phyloP scores from a whole-genome alignment of 768 basidiomycete genomes.

The Hygrophoropsis aurantiaca region DNA sequence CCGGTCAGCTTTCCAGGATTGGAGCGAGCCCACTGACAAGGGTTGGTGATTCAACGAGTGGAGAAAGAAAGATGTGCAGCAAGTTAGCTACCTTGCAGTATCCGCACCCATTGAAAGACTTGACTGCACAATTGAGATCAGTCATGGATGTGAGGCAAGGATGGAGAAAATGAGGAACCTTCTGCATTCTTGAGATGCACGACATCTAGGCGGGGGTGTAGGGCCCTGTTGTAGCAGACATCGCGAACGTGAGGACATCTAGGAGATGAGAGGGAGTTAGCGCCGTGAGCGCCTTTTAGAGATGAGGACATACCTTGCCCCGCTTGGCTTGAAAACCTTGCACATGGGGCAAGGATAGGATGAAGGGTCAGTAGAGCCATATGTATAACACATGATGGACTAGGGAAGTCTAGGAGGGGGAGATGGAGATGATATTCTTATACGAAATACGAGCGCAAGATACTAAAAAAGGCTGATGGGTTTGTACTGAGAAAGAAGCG shows the following conservation, averaged over 20 bases:
- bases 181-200: constrained; percentile 86
- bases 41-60: constrained; percentile 23
- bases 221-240: constrained; percentile 69
- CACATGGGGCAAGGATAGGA: constrained; percentile 79
- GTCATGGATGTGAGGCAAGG: constrained; percentile 13
- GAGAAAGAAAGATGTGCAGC: constrained; percentile 14
- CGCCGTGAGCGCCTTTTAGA: constrained; percentile 15
- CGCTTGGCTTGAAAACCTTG: constrained; percentile 70
- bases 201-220: constrained; percentile 77
- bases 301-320: constrained; percentile 46
- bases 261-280: constrained; percentile 18
- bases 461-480: constrained; percentile 38
- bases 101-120: constrained; percentile 83
- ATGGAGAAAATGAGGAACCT: constrained; percentile 45
- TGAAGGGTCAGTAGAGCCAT: constrained; percentile 68
- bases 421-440: constrained; percentile 26
- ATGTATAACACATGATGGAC: constrained; percentile 67
- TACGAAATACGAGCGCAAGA: constrained; percentile 20
- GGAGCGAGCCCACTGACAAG: constrained; percentile 66
- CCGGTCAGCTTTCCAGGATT: constrained; percentile 55
- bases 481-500: constrained; percentile 36
- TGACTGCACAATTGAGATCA: constrained; percentile 45
- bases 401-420: constrained; percentile 15
- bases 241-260: constrained; percentile 80
- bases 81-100: constrained; percentile 75